Evolutionary conservation across 1,284 basidiomycete species (phyloP).

Genomic region (Pseudozyma hubeiensis): DNA sequence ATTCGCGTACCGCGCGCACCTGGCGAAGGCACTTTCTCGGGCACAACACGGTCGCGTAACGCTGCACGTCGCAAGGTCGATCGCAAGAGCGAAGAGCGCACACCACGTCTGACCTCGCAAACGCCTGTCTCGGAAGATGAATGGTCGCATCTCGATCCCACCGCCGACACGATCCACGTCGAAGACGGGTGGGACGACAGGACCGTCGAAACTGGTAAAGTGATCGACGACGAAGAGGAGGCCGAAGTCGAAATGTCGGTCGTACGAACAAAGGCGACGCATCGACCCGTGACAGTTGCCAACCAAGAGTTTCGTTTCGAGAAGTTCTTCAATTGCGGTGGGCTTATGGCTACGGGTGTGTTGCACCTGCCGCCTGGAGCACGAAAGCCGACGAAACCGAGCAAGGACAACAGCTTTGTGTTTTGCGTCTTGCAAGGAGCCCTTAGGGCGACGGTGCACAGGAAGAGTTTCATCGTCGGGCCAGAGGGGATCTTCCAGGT

Average conservation of each 20-base stretch:
- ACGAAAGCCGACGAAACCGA: conserved; percentile 85
- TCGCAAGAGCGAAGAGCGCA: conserved; percentile 53
- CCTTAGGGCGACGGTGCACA: conserved; percentile 84
- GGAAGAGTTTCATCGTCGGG: conserved; percentile 80
- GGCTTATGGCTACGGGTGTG: conserved; percentile 90
- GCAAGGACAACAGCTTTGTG: conserved; percentile 95
- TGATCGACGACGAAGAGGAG: conserved; percentile 77
- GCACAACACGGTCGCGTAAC: conserved; percentile 29
- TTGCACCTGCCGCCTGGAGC: conserved; percentile 81
- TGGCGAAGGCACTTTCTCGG: conserved; percentile 68
- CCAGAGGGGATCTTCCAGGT: conserved; percentile 89
- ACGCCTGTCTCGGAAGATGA: conserved; percentile 59
- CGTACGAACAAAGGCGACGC: conserved; percentile 27
- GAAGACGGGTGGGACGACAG: conserved; percentile 86
- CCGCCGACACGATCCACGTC: conserved; percentile 47
- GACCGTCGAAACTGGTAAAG: conserved; percentile 77
- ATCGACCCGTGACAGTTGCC: conserved; percentile 66
- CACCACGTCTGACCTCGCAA: conserved; percentile 64
- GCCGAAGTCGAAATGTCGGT: conserved; percentile 74
- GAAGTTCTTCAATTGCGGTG: conserved; percentile 92
- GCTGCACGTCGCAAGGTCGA: conserved; percentile 11
- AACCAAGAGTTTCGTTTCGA: conserved; percentile 83
- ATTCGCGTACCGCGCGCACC: conserved; percentile 80
- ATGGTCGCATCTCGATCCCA: conserved; percentile 72
- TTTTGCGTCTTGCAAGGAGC: conserved; percentile 74